Conservation (phyloP, 306 rosid species). For the Lathyrus oleraceus region DNA sequence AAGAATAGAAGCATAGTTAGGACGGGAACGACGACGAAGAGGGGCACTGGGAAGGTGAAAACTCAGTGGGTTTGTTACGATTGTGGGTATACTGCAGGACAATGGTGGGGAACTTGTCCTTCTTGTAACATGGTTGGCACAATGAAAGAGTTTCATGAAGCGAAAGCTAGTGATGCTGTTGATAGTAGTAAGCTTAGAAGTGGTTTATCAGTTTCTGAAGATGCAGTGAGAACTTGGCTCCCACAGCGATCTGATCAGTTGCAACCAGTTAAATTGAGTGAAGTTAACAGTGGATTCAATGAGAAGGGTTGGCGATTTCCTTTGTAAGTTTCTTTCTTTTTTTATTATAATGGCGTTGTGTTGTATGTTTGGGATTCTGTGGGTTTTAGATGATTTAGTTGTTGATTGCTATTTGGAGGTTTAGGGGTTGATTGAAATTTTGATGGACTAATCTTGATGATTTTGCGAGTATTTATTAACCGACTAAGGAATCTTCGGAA, state of each 20-base stretch:
- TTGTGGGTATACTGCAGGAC: conserved; percentile 64
- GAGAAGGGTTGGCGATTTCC: conserved; percentile 62
- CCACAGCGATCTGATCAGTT: conserved; percentile 43
- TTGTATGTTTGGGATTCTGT: not conserved
- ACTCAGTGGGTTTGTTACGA: conserved; percentile 63
- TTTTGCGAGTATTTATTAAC: not conserved
- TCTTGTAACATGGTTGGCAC: conserved; percentile 47
- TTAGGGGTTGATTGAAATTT: conserved; percentile 7
- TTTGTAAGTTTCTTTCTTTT: conserved; percentile 52
- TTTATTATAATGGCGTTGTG: not conserved
- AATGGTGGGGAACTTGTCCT: conserved; percentile 85
- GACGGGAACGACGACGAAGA: conserved; percentile 18
- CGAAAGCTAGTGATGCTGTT: conserved; percentile 1
- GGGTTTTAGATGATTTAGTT: conserved; percentile 4
- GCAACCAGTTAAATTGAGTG: conserved; percentile 61
- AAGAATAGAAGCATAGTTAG: conserved; percentile 14
- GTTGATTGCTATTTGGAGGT: not conserved
- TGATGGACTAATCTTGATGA: conserved; percentile 6
- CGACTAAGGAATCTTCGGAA: not conserved
- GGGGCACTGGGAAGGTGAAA: conserved; percentile 48
- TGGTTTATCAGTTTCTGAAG: conserved; percentile 56
- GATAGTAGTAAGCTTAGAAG: conserved; percentile 28
- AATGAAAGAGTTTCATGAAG: conserved; percentile 52
- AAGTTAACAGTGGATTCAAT: conserved; percentile 66
- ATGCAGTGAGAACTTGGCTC: conserved; percentile 59